Percentiles rank a stretch among this genome's conserved stretches.
phyloP scores from a whole-genome alignment of 192 early-diverging fungal species.

The Umbelopsis ramanniana region DNA sequence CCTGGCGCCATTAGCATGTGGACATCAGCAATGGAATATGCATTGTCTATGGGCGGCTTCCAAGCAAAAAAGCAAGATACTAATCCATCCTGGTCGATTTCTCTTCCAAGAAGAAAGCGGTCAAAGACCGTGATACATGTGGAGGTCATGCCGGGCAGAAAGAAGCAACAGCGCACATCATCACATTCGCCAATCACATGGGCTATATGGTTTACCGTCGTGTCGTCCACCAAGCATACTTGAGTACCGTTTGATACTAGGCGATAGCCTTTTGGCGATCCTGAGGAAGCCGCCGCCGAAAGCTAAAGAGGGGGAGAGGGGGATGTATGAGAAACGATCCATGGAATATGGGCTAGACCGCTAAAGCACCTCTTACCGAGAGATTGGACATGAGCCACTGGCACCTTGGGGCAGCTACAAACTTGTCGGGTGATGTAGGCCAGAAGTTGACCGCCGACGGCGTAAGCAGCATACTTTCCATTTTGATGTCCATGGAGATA shows the following conservation, averaged over 20 bases:
- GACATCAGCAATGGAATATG: conserved; percentile 3
- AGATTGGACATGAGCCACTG: conserved; percentile 21
- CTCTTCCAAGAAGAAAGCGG: conserved; percentile 5
- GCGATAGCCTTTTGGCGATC: conserved; percentile 8
- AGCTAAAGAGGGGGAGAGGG: neutral
- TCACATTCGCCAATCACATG: conserved; percentile 14
- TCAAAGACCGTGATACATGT: conserved; percentile 11
- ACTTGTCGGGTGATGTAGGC: neutral
- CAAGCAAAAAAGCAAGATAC: conserved; percentile 1
- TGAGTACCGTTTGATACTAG: neutral
- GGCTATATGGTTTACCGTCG: neutral
- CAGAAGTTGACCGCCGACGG: neutral
- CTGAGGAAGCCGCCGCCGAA: conserved; percentile 8
- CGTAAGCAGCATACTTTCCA: conserved; percentile 1
- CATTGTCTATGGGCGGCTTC: neutral
- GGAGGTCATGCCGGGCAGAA: conserved; percentile 6
- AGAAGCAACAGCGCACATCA: conserved; percentile 5
- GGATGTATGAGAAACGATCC: neutral
- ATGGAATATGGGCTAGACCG: neutral
- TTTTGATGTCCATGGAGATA: neutral
- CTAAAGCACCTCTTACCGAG: neutral
- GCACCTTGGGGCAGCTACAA: conserved; percentile 5
- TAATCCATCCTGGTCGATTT: conserved; percentile 6
- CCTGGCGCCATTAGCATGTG: neutral
- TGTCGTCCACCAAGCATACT: conserved; percentile 15